Evolutionary conservation across 2,329 filamentous ascomycete species (phyloP).

Genomic region (Colletotrichum horii): DNA sequence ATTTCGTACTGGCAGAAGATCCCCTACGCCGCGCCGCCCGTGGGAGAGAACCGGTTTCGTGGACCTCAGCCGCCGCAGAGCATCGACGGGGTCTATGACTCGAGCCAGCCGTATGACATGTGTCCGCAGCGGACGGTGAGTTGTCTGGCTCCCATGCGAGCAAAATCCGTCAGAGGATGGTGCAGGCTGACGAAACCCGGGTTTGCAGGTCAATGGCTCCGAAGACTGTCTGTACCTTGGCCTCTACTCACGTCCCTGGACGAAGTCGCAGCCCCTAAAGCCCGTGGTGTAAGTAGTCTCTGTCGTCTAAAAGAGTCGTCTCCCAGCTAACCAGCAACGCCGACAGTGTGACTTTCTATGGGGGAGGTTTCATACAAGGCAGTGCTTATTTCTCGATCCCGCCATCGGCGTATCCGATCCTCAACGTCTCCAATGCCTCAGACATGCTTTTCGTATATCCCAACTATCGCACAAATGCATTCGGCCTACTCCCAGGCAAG

Average conservation of each 20-base stretch:
- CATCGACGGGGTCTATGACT: slow-evolving; percentile 57
- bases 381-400: slow-evolving; percentile 59
- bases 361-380: slow-evolving; percentile 66
- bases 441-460: slow-evolving; percentile 51
- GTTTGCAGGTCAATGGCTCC: slow-evolving; percentile 48
- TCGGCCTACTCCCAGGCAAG: slow-evolving; percentile 58
- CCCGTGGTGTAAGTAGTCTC: slow-evolving; percentile 50
- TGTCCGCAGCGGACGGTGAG: slow-evolving; percentile 60
- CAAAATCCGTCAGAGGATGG: not conserved
- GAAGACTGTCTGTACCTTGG: slow-evolving; percentile 69
- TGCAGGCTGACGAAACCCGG: not conserved
- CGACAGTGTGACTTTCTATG: slow-evolving; percentile 27
- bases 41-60: slow-evolving; percentile 63
- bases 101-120: slow-evolving; percentile 59
- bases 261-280: slow-evolving; percentile 42
- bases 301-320: not conserved
- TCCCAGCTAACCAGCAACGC: not conserved
- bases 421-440: slow-evolving; percentile 57
- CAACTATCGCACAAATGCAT: slow-evolving; percentile 63
- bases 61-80: slow-evolving; percentile 60
- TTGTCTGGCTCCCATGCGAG: not conserved
- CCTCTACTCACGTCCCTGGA: slow-evolving; percentile 64
- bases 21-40: slow-evolving; percentile 64
- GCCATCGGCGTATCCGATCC: slow-evolving; percentile 60
- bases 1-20: slow-evolving; percentile 66